Percentiles rank a stretch among this genome's conserved stretches.
These are phyloP conservation scores for Lyophyllum decastes DNA, from an alignment of 768 basidiomycete species.

Conservation along the genomic window DNA sequence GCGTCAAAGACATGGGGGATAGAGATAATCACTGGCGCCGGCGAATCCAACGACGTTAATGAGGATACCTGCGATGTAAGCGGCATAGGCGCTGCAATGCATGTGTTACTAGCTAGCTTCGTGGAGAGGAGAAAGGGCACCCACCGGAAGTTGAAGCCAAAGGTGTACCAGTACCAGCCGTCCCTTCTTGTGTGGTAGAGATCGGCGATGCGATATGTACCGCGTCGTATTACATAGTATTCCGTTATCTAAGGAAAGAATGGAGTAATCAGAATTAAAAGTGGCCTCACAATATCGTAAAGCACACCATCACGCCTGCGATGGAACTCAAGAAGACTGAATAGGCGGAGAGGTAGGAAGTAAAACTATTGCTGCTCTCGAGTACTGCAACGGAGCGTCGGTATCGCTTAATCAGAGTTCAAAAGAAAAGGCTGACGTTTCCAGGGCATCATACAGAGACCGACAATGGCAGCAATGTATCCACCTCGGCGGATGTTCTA, in stretches of 20 bases:
- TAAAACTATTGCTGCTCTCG: slow-evolving; percentile 73
- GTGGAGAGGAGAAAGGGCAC: slow-evolving; percentile 16
- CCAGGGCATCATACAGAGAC: slow-evolving; percentile 77
- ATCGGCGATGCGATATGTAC: slow-evolving; percentile 71
- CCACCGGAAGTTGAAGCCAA: slow-evolving; percentile 37
- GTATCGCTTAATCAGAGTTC: neutral
- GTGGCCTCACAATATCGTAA: neutral
- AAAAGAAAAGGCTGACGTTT: slow-evolving; percentile 31
- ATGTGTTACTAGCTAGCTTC: neutral
- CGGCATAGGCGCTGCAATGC: slow-evolving; percentile 54
- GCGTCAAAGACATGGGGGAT: neutral
- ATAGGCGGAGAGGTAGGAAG: slow-evolving; percentile 81
- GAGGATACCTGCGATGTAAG: slow-evolving; percentile 73
- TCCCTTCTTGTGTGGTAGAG: slow-evolving; percentile 58
- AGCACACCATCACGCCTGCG: slow-evolving; percentile 72
- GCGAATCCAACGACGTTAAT: slow-evolving; percentile 85
- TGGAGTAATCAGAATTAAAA: neutral
- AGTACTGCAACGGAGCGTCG: slow-evolving; percentile 33
- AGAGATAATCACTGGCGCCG: slow-evolving; percentile 56
- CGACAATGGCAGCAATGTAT: slow-evolving; percentile 79
- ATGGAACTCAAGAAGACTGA: slow-evolving; percentile 82
- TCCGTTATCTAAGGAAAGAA: slow-evolving; percentile 60
- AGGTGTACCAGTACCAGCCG: slow-evolving; percentile 74
- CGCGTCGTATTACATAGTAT: slow-evolving; percentile 73
- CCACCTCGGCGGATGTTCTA: slow-evolving; percentile 85